Conservation (phyloP, 108 stramenopile species). For the Hondaea fermentalgiana region DNA sequence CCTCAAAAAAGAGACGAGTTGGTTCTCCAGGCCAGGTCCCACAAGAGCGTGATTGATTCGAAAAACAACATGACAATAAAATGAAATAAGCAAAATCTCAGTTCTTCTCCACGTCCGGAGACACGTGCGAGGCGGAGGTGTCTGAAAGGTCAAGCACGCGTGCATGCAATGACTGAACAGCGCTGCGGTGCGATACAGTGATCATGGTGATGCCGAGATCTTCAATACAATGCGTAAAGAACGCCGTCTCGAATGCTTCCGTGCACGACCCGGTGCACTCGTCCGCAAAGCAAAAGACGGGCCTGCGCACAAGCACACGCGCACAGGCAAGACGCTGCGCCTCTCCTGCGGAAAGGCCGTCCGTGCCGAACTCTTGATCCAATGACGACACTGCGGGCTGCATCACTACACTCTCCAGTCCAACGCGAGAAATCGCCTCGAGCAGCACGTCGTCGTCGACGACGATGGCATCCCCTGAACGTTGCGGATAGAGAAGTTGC, state of each 20-base stretch:
- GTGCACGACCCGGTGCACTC: neutral
- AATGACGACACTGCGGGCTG: no score
- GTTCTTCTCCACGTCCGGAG: no score
- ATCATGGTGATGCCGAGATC: neutral
- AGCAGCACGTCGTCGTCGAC: neutral
- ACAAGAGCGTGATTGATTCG: no score
- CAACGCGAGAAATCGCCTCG: neutral
- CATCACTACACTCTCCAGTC: no score
- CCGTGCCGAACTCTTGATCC: neutral
- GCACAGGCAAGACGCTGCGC: conserved; percentile 13
- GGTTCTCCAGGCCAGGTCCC: neutral
- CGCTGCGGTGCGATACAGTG: neutral
- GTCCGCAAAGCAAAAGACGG: neutral
- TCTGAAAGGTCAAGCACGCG: neutral
- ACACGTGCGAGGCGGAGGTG: no score
- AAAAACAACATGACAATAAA: no score
- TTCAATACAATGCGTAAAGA: neutral
- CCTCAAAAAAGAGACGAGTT: neutral
- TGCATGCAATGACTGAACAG: neutral
- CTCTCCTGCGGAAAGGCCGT: neutral
- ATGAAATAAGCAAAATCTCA: no score
- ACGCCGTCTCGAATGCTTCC: neutral
- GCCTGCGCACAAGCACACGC: neutral
- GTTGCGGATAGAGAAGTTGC: neutral
- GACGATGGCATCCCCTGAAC: neutral